Evolutionary conservation across 1,284 basidiomycete species (phyloP), one percentile per base, ranked within the genome.

Genomic region (Apiotrichum laibachii): DNA sequence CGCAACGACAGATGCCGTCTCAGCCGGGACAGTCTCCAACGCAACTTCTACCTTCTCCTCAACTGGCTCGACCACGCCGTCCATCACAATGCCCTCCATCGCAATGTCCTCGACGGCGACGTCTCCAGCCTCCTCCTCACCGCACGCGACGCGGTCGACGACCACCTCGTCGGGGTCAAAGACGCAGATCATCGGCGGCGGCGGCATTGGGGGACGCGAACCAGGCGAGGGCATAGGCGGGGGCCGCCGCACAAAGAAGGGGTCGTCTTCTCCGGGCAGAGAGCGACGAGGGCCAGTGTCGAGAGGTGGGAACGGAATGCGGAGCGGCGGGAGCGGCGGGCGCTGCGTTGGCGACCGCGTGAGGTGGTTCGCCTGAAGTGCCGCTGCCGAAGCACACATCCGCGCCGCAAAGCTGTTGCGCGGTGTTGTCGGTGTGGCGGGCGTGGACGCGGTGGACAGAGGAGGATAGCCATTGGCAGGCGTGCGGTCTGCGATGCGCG

Each of bases 401-500:
- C 34, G 18, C 2, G 35, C 33, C 34, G 33, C n/a, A 33, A 49
- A 49, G 10, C 26, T 31, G 47, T 19, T 8, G 33, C 8, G 16
- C 18, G 31, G 5, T 33, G 26, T 31, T 31, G 26, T n/a, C 33
- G 45, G 45, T 9, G 45, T 46, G 11, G 45, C 12, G 4, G 45
- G 45, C 8, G 45, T 46, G 12, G 45, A n/a, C 15, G 45, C 26
- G 3, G 33, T n/a, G 33, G 42, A 56, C 10, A 31, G 22, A 0
- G 31, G 22, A 0, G 57, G 56, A 22, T 60, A 57, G 33, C 56
- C 62, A 2, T 51, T 18, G 7, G 15, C 58, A 7, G 50, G 39
- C 2, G 39, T 42, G 9, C 50, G 50, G n/a, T 51, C 44, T 9
- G 39, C 21, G 0, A 44, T 18, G 1, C 51, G 47, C 1, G 61